Base-by-base conservation (phyloP, 139 green algal genomes). In the Auxenochlorella pyrenoidosa region DNA sequence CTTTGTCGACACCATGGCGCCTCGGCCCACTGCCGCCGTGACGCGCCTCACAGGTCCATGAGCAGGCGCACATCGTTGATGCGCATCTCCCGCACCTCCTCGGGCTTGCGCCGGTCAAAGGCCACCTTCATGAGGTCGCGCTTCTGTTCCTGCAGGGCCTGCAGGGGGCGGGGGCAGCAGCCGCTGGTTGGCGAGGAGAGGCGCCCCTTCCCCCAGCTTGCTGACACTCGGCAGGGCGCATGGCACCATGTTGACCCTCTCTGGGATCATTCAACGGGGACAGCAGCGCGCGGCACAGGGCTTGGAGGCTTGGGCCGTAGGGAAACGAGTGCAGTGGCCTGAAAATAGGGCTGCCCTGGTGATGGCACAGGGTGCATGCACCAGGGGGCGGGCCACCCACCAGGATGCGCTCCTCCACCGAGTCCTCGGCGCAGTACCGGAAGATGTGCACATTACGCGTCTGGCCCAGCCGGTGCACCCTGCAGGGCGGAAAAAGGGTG, bases 381-480 rank as follows among this genome's bases (percentile, higher is more conserved):
- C n/a, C n/a, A n/a, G n/a, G n/a, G n/a, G n/a, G n/a, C 47, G 8
- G 47, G 8, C 47, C 47, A 6, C 47, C 47, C 72, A 79, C 65
- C 82, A 97, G 84, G 90, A 97, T 97, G 54, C 94, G 90, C 89
- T 98, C 94, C 94, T 97, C 95, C 60, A 97, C 96, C 43, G 86
- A 95, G 86, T 90, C 92, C 8, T 83, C 65, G 18, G 87, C 85
- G 26, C 92, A 77, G 88, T 95, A 95, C 34, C 93, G 87, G 82
- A 78, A 94, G 59, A 94, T 79, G 43, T 75, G 54, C 59, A 97
- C 95, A 0, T 86, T 60, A 0, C 89, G 87, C 13, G 75, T 91
- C 85, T 96, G 94, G 15, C 97, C 97, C 44, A 99, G 96, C 43
- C 97, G 91, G 87, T 99, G 97, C 38, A 94, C 93, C 1, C 97